Conservation (phyloP, 2,329 filamentous ascomycete species). For the Fusarium coicis region DNA sequence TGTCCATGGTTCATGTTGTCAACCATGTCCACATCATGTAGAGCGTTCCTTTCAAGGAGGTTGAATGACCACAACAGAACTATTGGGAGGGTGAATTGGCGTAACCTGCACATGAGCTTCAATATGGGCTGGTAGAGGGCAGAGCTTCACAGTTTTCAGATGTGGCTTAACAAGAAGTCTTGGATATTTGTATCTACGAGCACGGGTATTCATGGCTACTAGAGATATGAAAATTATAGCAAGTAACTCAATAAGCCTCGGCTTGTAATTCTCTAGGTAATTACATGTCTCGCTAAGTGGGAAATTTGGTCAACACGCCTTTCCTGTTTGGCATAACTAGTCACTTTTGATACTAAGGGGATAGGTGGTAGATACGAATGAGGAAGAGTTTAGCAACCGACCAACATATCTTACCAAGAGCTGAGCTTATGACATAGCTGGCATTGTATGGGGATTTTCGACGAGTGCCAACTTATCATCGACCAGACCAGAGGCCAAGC, state of each 20-base stretch:
- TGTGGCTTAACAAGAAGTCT: slow-evolving; percentile 6
- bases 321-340: background rate
- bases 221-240: background rate
- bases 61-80: slow-evolving; percentile 9
- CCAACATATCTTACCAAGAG: background rate
- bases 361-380: background rate
- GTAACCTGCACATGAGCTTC: slow-evolving; percentile 7
- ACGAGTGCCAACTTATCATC: background rate
- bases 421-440: background rate
- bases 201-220: background rate
- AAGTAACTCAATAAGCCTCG: background rate
- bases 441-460: background rate
- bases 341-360: background rate
- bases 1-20: slow-evolving; percentile 18
- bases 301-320: background rate
- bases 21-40: slow-evolving; percentile 19
- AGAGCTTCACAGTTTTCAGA: background rate
- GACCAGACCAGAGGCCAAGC: background rate
- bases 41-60: background rate
- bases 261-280: too few species aligned
- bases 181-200: background rate
- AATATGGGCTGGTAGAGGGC: slow-evolving; percentile 5
- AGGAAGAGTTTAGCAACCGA: background rate
- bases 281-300: background rate
- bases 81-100: slow-evolving; percentile 20